Evolutionary conservation across 148 eudicot genomes (phyloP), one percentile per base, ranked within the genome.

Genomic region (Rhododendron griersonianum): DNA sequence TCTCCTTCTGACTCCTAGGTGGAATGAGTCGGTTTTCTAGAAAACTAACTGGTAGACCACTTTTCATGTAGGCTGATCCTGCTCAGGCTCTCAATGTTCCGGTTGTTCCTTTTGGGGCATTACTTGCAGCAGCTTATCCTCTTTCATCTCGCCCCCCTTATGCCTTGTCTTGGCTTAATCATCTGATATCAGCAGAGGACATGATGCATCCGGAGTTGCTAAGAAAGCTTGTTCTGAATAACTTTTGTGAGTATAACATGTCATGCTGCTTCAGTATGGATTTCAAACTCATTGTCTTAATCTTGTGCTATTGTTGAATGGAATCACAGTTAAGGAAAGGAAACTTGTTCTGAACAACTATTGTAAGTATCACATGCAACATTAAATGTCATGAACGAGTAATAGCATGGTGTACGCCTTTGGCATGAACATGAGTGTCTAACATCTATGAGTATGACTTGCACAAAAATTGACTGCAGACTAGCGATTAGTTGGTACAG

Each of bases 141-240:
- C 92, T 97, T 82, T 91, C 96, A 74, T 95, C 98, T 35, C 89
- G 93, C 83, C 92, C 98, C 83, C 99, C 98, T 45, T 95, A 93
- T 90, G 93, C 91, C 55, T 91, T 95, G 88, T 92, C 99, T 67
- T 97, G 98, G 99, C 91, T 97, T 83, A 95, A 93, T 92, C 87
- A 91, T 86, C 88, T 94, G 86, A 97, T 97, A 87, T 91, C 99
- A 82, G 98, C 99, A 3, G 90, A 94, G 86, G 95, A 94, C 86
- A 97, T 97, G 99, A 97, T 97, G 99, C 92, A 97, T 80, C 99
- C 98, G 41, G 96, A 95, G 80, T 81, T 97, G 89, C 85, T 97
- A 83, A 91, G 92, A 85, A 97, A 97, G 92, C 98, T 97, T 39
- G 91, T 97, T 71, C 87, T 95, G 88, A 97, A 95, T 90, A 95